phyloP scores from a whole-genome alignment of 2,329 filamentous ascomycete genomes.

The Fusarium verticillioides region DNA sequence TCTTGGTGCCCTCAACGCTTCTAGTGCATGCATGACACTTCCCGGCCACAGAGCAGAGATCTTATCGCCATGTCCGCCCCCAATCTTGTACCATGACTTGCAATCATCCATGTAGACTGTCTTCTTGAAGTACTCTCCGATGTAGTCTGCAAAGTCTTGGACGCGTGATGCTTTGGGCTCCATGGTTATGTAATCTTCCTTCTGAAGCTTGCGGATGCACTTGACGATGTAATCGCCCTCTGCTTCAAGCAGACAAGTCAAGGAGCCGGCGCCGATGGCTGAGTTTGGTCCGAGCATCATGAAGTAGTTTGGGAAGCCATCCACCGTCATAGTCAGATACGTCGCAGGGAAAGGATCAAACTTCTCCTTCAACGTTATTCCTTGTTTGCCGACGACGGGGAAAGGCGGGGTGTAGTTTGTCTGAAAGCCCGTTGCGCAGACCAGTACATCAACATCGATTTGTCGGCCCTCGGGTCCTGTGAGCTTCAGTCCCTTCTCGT shows the following conservation, averaged over 20 bases:
- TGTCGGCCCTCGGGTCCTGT: accelerated
- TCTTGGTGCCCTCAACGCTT: not conserved
- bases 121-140: not conserved
- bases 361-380: not conserved
- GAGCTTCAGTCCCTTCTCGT: not conserved
- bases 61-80: not conserved
- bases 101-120: not conserved
- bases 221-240: constrained; percentile 1
- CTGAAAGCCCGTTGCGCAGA: not conserved
- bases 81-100: not conserved
- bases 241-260: not conserved
- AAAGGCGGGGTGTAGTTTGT: not conserved
- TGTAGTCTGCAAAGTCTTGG: not conserved
- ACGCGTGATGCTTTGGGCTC: not conserved
- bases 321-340: not conserved
- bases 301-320: not conserved
- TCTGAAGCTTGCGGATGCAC: not conserved
- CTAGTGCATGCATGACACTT: constrained; percentile 3
- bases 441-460: not conserved
- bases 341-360: not conserved
- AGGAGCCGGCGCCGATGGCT: not conserved
- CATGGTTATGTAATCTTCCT: not conserved
- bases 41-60: not conserved
- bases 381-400: not conserved
- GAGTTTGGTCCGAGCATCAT: not conserved